These are phyloP conservation scores for Porphyra umbilicalis DNA, from an alignment of 31 red algal species.

Conservation along the genomic window DNA sequence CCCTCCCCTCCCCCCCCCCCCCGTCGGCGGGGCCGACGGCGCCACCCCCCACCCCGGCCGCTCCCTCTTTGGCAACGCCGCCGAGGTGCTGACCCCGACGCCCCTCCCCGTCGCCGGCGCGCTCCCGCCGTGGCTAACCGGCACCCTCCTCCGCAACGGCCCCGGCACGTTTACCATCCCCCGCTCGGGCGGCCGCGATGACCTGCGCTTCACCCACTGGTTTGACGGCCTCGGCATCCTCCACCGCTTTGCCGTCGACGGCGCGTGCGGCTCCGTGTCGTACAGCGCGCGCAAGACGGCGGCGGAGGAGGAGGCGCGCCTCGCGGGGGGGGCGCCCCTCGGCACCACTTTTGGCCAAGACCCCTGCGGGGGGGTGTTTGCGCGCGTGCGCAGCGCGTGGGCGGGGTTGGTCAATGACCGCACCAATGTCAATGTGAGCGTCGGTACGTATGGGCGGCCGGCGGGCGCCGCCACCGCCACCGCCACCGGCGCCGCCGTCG, in stretches of 20 bases:
- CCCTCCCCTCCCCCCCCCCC: too few species aligned
- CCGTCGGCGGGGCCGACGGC: background rate
- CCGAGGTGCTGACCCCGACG: constrained; percentile 1
- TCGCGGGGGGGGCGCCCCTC: background rate
- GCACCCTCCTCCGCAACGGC: constrained; percentile 33
- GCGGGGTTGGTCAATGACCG: background rate
- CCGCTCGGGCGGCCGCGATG: background rate
- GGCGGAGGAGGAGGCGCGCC: background rate
- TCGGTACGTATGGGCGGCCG: background rate
- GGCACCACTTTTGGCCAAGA: constrained; percentile 2
- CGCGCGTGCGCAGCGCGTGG: background rate
- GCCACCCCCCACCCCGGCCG: background rate
- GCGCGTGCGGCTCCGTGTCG: background rate
- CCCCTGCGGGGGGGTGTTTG: constrained; percentile 10
- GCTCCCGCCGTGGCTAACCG: constrained; percentile 23
- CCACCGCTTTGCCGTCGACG: constrained; percentile 10
- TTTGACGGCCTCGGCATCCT: constrained; percentile 22
- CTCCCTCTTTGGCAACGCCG: background rate
- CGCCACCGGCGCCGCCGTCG: background rate
- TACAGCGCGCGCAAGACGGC: constrained; percentile 10
- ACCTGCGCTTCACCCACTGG: constrained; percentile 14
- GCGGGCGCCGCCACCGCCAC: background rate
- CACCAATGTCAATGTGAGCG: constrained; percentile 13
- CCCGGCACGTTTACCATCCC: constrained; percentile 31
- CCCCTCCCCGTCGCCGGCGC: constrained; percentile 9